Evolutionary conservation across 2,329 filamentous ascomycete species (phyloP).

Genomic region (Exophiala dermatitidis): DNA sequence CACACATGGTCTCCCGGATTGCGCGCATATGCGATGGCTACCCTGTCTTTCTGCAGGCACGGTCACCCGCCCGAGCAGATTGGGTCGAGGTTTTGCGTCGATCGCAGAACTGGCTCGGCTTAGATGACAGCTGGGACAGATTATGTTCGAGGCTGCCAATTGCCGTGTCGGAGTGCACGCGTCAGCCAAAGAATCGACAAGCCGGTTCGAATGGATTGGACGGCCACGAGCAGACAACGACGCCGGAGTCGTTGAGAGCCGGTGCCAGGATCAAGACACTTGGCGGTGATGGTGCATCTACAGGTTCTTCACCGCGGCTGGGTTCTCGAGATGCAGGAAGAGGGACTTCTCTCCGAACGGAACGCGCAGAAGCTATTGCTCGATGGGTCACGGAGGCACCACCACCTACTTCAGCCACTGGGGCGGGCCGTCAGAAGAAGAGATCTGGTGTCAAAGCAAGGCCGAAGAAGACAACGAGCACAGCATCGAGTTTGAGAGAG

Average conservation of each 20-base stretch:
- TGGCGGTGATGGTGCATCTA: constrained; percentile 20
- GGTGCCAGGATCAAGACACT: constrained; percentile 1
- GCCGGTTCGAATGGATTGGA: constrained; percentile 44
- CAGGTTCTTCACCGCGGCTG: constrained; percentile 4
- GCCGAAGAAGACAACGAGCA: constrained; percentile 15
- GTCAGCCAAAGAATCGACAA: constrained; percentile 6
- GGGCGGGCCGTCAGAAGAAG: constrained; percentile 13
- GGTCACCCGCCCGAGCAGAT: constrained; percentile 65
- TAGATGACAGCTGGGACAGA: constrained; percentile 60
- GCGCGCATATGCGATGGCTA: constrained; percentile 69
- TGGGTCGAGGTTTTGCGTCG: constrained; percentile 70
- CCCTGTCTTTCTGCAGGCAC: constrained; percentile 67
- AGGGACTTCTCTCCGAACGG: constrained; percentile 63
- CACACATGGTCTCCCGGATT: constrained; percentile 72
- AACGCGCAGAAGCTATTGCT: constrained; percentile 61
- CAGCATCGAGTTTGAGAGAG: constrained; percentile 9
- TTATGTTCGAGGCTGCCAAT: constrained; percentile 59
- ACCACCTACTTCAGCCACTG: constrained; percentile 11
- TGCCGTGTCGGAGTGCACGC: constrained; percentile 29
- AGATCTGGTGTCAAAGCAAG: constrained; percentile 10
- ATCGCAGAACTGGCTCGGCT: constrained; percentile 61
- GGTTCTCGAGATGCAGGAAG: constrained; percentile 43
- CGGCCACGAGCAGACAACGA: no score
- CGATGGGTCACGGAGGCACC: constrained; percentile 62
- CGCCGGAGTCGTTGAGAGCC: no score